Base-by-base conservation (phyloP, 495 filamentous ascomycete genomes). In the Rhizodiscina lignyota region DNA sequence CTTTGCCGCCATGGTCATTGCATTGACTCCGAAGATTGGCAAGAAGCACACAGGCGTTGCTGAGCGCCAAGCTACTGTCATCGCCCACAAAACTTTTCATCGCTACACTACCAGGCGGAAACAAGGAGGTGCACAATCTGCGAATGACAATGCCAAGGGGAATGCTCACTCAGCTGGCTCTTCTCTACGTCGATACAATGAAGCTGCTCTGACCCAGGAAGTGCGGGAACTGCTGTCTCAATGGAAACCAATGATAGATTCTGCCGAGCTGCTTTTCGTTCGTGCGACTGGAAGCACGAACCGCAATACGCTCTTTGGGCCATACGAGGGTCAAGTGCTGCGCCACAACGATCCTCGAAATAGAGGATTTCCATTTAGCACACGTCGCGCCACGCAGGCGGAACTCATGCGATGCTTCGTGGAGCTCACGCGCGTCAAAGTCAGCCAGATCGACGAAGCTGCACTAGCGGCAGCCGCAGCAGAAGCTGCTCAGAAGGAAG, bases 81-180 rank as follows among this genome's bases (percentile, higher is more conserved):
- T 96, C 36, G 89, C 81, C 2, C 89, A 96, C 53, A 96, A 97
- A 56, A 93, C 91, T 0, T 96, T 96, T 57, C 89, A 97, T 53
- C 70, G 91, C 18, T 97, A 97, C 48, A 97, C 89, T 0, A 97
- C 89, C 0, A 67, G 89, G 28, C 73, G 87, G 37, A 97, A 96
- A 48, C 89, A 97, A 55, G 89, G 89, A 60, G 89, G 89, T 11
- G 72, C 85, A 21, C 89, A 97, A 54, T 87, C 84, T 4, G 75
- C 89, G 18, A 96, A 79, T 51, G 89, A 97, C 51, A 71, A 77
- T 23, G 72, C 85, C 3, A 94, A 92, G 48, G 87, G 89, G 3
- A 73, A 77, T 19, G 89, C 89, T 4, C 83, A 97, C 54, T 96
- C 91, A 1, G 91, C 89, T 15, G 89, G 89, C 50, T 77, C 91